Base-by-base conservation (phyloP, 495 filamentous ascomycete species). In the Rhizodiscina lignyota region DNA sequence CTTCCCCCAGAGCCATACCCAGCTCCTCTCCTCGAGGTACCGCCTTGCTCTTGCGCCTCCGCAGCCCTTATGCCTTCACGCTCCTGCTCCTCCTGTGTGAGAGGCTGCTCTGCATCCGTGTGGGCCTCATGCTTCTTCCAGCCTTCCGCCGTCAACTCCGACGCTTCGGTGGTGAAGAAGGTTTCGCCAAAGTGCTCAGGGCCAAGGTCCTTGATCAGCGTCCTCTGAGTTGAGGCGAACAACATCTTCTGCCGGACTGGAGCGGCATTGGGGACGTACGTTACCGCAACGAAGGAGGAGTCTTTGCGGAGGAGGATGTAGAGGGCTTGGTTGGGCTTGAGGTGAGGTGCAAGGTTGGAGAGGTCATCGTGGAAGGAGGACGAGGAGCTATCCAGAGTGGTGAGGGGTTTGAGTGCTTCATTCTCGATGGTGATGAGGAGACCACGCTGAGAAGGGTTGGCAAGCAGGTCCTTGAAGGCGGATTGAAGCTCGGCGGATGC, bases 221-320 rank as follows among this genome's bases (percentile, higher is more conserved):
- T 86, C 36, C 86, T 63, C 26, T 85, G 72, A 13, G 89, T 93
- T 27, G 79, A 72, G 22, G 89, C 87, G 56, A 94, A 93, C 34
- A 97, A 70, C 66, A 85, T 96, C 68, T 97, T 97, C 45, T 87
- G 78, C 27, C 89, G 77, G 26, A 97, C 89, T 13, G 79, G 79
- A 4, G 89, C 87, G 36, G 77, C 58, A 51, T 84, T 82, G 2
- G 89, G 89, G 30, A 97, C 81, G 52, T 93, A 94, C 21, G 89
- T 86, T 30, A 94, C 60, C 30, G 80, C 80, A 35, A 84, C 56
- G 41, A 89, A 74, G 28, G 35, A 23, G 29, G 38, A 18, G 40
- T 40, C 37, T 31, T 75, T 72, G 4, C 86, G 79, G 27, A 94
- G 73, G 39, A 97, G 66, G 39, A 93, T 68, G 61, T 92, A 96